Percentiles rank a stretch among this genome's conserved stretches.
phyloP scores from a whole-genome alignment of 345 rosid genomes.

The Clausena lansium region DNA sequence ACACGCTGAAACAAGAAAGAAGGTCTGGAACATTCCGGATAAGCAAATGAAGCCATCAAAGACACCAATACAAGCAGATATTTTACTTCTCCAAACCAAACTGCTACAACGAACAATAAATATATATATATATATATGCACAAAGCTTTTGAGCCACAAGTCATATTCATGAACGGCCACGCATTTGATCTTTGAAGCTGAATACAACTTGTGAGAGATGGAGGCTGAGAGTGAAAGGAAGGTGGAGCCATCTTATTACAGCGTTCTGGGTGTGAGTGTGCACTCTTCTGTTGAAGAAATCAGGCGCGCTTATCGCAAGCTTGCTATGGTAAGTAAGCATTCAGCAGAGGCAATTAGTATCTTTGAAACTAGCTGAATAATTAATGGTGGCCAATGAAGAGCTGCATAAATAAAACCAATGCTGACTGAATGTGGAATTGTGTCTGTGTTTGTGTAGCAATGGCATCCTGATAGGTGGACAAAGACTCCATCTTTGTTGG shows the following conservation, averaged over 20 bases:
- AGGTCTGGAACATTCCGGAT: background rate
- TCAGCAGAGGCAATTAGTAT: too few species aligned
- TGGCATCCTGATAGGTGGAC: constrained; percentile 72
- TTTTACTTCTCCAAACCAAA: background rate
- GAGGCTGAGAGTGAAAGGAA: background rate
- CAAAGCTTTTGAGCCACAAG: background rate
- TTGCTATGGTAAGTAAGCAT: constrained; percentile 48
- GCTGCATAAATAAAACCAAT: background rate
- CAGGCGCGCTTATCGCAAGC: constrained; percentile 52
- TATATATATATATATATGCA: too few species aligned
- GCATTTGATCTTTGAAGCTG: background rate
- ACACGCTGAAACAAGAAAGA: background rate
- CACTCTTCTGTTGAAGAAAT: constrained; percentile 46
- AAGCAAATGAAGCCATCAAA: too few species aligned
- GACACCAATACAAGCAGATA: background rate
- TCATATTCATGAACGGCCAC: rapidly evolving
- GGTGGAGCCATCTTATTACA: constrained; percentile 32
- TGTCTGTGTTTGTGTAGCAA: constrained; percentile 30
- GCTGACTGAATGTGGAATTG: background rate
- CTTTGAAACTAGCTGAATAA: too few species aligned
- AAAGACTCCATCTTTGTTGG: constrained; percentile 36
- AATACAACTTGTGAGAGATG: background rate
- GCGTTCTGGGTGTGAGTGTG: constrained; percentile 41
- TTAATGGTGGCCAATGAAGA: background rate
- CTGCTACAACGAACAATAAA: background rate